Evolutionary conservation across 1,284 basidiomycete genomes (phyloP).

Genomic region (Boletus sp.): DNA sequence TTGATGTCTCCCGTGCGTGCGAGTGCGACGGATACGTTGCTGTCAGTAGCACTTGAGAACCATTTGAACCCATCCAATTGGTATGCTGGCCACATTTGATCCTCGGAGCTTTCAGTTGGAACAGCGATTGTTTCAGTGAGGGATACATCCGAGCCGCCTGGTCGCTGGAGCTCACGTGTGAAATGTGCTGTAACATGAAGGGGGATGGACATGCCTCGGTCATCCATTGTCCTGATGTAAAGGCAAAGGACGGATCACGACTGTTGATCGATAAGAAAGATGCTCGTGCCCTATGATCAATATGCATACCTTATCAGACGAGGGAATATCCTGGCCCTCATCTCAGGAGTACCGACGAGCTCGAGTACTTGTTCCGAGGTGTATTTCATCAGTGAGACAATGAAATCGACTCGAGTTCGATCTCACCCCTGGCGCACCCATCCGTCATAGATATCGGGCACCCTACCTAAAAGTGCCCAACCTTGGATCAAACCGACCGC

Average conservation of each 20-base stretch:
- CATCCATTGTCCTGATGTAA: constrained; percentile 83
- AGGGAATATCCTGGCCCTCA: constrained; percentile 56
- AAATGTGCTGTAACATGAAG: background rate
- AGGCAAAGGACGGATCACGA: constrained; percentile 59
- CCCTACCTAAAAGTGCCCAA: constrained; percentile 43
- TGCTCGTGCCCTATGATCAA: background rate
- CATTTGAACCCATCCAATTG: constrained; percentile 71
- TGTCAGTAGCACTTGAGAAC: constrained; percentile 83
- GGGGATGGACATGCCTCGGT: constrained; percentile 50
- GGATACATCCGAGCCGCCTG: constrained; percentile 76
- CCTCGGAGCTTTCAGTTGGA: constrained; percentile 29
- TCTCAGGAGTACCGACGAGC: constrained; percentile 53
- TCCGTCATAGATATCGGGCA: constrained; percentile 80
- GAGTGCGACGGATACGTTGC: constrained; percentile 65
- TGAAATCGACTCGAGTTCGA: constrained; percentile 15
- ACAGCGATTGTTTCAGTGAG: constrained; percentile 68
- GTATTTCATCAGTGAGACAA: constrained; percentile 1
- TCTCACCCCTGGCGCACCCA: constrained; percentile 62
- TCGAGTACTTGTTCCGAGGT: constrained; percentile 49
- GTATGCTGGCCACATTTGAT: constrained; percentile 50
- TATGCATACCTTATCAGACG: constrained; percentile 53
- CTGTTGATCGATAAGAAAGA: constrained; percentile 33
- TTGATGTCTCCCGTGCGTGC: constrained; percentile 60
- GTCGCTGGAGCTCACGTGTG: constrained; percentile 41
- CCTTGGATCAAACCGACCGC: constrained; percentile 1